Conservation (phyloP, 2,329 filamentous ascomycete genomes). For the Apiospora kogelbergensis region DNA sequence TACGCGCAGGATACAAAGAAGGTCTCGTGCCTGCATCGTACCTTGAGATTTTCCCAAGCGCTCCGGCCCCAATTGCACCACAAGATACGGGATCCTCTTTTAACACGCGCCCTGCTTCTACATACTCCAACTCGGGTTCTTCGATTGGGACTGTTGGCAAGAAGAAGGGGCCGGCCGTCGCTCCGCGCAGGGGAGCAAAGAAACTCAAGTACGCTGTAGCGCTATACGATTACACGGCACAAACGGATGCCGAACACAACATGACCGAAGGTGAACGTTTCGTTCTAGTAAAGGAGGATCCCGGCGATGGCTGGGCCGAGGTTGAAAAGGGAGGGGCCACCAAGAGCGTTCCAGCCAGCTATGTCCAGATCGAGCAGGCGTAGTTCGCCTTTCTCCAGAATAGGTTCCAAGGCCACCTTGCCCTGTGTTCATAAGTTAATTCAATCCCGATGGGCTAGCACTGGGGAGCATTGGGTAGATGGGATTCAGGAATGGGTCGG, state of each 20-base stretch:
- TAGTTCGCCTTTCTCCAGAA: constrained; percentile 9
- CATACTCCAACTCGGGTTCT: constrained; percentile 75
- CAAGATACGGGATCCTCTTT: constrained; percentile 46
- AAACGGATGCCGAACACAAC: constrained; percentile 81
- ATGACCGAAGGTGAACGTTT: constrained; percentile 92
- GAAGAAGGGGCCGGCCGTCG: constrained; percentile 90
- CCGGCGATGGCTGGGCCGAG: constrained; percentile 94
- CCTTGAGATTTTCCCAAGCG: constrained; percentile 63
- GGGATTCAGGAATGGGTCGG: not conserved
- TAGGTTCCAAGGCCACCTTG: not conserved
- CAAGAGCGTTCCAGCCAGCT: constrained; percentile 91
- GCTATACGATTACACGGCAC: constrained; percentile 85
- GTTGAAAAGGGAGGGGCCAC: constrained; percentile 87
- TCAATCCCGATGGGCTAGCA: not conserved
- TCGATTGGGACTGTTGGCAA: constrained; percentile 61
- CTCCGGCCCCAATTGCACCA: constrained; percentile 43
- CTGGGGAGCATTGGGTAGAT: not conserved
- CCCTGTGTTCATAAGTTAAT: not conserved
- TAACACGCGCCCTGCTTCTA: constrained; percentile 64
- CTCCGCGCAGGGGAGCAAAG: constrained; percentile 86
- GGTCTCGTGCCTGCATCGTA: constrained; percentile 89
- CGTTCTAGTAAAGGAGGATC: constrained; percentile 83
- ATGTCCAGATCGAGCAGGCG: constrained; percentile 63
- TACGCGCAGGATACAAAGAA: constrained; percentile 72
- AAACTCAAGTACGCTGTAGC: constrained; percentile 93